Evolutionary conservation across 2,329 filamentous ascomycete species (phyloP).

Genomic region (Phaeomoniella chlamydospora): DNA sequence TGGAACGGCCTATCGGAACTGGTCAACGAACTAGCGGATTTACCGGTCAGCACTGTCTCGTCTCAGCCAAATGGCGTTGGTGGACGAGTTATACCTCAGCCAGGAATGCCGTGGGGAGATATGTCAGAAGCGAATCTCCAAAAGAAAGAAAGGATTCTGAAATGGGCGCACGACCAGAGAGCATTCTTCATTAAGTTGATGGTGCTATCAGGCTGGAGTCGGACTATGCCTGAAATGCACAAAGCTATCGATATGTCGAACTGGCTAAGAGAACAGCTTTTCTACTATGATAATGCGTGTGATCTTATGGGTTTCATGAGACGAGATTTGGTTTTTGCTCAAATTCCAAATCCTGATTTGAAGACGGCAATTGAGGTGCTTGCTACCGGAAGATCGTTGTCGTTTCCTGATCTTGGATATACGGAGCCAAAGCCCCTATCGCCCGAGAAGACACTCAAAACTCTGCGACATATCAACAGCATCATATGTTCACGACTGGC

Average conservation of each 20-base stretch:
- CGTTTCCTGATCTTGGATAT: conserved; percentile 72
- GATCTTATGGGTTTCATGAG: conserved; percentile 58
- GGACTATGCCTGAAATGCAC: conserved; percentile 63
- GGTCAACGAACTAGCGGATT: conserved; percentile 54
- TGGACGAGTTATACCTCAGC: conserved; percentile 5
- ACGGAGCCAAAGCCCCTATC: conserved; percentile 59
- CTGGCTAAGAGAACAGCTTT: conserved; percentile 53
- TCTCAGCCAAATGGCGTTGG: conserved; percentile 12
- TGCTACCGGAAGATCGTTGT: conserved; percentile 59
- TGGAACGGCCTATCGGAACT: conserved; percentile 63
- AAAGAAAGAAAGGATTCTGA: conserved; percentile 63
- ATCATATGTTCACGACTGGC: conserved; percentile 71
- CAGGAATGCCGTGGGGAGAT: conserved; percentile 13
- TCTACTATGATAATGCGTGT: conserved; percentile 45
- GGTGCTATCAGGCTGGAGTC: conserved; percentile 81
- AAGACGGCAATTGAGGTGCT: conserved; percentile 78
- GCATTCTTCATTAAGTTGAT: conserved; percentile 86
- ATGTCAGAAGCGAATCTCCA: conserved; percentile 44
- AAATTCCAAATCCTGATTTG: conserved; percentile 79
- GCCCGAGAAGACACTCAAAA: conserved; percentile 56
- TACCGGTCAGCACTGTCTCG: conserved; percentile 32
- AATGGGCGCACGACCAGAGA: conserved; percentile 67
- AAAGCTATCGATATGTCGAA: conserved; percentile 76
- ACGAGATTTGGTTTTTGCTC: conserved; percentile 53
- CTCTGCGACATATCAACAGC: conserved; percentile 70